Evolutionary conservation across 371 early-diverging fungal species (phyloP).

Genomic region (Zychaea mexicana): DNA sequence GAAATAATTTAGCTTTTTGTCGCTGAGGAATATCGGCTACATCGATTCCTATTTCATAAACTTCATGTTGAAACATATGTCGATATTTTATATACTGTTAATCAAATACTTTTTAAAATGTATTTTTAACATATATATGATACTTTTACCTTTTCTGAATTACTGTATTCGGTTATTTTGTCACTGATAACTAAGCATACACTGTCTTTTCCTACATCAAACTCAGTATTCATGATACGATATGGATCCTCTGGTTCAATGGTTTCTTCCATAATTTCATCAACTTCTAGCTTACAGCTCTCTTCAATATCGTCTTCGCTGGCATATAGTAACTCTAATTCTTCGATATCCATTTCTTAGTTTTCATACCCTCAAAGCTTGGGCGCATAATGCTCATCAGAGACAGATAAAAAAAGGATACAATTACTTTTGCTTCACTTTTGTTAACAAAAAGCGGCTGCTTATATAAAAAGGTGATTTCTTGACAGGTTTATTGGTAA

Average conservation of each 20-base stretch:
- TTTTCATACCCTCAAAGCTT: background rate
- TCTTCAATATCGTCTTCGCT: background rate
- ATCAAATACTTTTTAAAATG: background rate
- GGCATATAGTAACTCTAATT: background rate
- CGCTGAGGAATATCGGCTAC: background rate
- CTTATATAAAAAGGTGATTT: too few relatives aligned
- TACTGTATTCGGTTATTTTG: background rate
- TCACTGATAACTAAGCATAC: background rate
- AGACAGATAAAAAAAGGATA: background rate
- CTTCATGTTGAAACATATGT: background rate
- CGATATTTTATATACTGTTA: background rate
- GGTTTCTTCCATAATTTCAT: background rate
- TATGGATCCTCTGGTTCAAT: background rate
- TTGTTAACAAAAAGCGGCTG: background rate
- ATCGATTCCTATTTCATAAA: background rate
- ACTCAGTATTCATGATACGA: background rate
- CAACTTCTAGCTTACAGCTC: background rate
- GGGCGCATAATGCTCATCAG: background rate
- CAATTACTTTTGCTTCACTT: background rate
- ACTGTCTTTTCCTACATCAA: background rate
- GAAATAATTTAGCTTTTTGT: background rate
- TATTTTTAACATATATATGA: background rate
- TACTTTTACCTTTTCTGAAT: constrained; percentile 1
- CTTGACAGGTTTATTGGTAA: too few relatives aligned
- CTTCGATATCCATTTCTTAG: background rate